These are phyloP conservation scores for Metschnikowia lochheadii DNA, from an alignment of 805 yeast genomes.

Conservation along the genomic window DNA sequence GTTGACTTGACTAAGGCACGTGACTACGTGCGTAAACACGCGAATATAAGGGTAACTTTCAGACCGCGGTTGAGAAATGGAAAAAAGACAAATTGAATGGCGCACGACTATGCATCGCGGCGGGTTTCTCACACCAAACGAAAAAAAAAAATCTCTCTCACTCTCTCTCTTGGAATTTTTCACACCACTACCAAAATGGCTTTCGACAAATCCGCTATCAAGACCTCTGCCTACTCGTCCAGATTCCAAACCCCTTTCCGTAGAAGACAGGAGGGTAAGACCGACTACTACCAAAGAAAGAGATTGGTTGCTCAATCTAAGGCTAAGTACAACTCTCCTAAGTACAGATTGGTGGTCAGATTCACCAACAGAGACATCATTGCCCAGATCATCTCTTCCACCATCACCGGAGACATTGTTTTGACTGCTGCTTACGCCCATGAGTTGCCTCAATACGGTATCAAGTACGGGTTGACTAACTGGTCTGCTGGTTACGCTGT, in stretches of 20 bases:
- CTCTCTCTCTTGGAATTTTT: neutral
- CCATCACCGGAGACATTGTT: conserved; percentile 94
- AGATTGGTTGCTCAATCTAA: conserved; percentile 99
- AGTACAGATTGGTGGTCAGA: conserved; percentile 99
- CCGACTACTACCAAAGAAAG: conserved; percentile 99
- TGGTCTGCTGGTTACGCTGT: conserved; percentile 99
- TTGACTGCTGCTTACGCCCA: conserved; percentile 98
- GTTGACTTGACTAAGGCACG: neutral
- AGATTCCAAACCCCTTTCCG: conserved; percentile 99
- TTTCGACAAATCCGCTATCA: conserved; percentile 59
- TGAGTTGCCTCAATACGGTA: conserved; percentile 97
- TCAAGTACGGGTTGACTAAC: conserved; percentile 97
- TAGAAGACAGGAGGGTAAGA: conserved; percentile 99
- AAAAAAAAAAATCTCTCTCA: conserved; percentile 5
- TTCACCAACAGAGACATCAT: conserved; percentile 99
- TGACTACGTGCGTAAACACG: conserved; percentile 2
- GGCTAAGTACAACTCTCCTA: conserved; percentile 99
- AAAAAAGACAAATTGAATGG: neutral
- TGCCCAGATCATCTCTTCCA: conserved; percentile 95
- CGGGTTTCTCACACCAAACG: neutral
- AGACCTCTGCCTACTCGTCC: conserved; percentile 94
- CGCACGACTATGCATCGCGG: conserved; percentile 14
- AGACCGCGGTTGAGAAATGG: neutral
- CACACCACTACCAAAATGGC: conserved; percentile 50
- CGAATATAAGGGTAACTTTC: neutral